Percentiles rank a stretch among this genome's conserved stretches.
phyloP scores from a whole-genome alignment of 2,329 filamentous ascomycete genomes.

The Xylariaceae sp. region DNA sequence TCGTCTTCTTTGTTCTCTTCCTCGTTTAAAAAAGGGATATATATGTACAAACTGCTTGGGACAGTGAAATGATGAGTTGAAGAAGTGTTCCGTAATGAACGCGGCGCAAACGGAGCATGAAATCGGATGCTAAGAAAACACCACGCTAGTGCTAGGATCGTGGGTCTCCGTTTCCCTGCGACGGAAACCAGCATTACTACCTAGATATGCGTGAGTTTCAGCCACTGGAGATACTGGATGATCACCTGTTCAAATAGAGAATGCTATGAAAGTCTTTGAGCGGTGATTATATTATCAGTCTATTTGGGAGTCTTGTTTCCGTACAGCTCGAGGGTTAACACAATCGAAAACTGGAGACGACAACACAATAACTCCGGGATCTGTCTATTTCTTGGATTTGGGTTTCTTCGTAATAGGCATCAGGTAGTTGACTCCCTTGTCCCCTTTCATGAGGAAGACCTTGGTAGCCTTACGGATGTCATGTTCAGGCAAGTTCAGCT shows the following conservation, averaged over 20 bases:
- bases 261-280: background rate
- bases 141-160: too few relatives aligned
- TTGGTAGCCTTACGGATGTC: constrained; percentile 37
- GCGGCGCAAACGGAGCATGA: too few relatives aligned
- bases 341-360: background rate
- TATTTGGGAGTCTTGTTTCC: background rate
- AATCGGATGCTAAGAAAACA: too few relatives aligned
- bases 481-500: constrained; percentile 44
- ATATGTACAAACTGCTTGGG: too few relatives aligned
- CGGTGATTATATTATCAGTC: constrained; percentile 1
- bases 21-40: background rate
- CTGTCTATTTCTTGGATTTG: background rate
- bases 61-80: too few relatives aligned
- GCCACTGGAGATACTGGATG: background rate
- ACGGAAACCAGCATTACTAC: too few relatives aligned
- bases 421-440: constrained; percentile 72
- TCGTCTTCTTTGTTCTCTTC: background rate
- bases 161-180: too few relatives aligned
- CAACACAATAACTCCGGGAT: background rate
- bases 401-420: constrained; percentile 6
- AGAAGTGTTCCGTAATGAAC: too few relatives aligned
- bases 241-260: background rate
- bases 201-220: too few relatives aligned
- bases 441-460: constrained; percentile 43
- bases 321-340: background rate